Evolutionary conservation across 768 basidiomycete species (phyloP).

Genomic region (Lactarius hatsudake): DNA sequence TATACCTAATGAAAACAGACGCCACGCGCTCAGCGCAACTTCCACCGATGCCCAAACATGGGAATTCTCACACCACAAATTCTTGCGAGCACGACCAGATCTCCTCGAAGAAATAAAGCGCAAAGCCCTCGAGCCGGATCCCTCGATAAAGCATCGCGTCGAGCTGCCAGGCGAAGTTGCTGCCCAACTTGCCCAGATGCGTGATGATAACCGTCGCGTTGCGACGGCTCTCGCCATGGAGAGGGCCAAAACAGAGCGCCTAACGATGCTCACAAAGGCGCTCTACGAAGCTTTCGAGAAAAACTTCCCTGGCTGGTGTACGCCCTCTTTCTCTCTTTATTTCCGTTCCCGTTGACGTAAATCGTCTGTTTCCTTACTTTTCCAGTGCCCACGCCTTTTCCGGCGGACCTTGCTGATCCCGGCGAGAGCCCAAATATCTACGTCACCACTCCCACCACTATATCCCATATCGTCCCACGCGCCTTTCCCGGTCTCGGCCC

Average conservation of each 20-base stretch:
- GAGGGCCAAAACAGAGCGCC: conserved; percentile 57
- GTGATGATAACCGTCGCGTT: conserved; percentile 67
- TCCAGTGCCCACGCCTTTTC: conserved; percentile 37
- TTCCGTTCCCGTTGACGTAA: neutral
- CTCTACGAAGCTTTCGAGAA: conserved; percentile 63
- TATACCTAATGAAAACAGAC: conserved; percentile 43
- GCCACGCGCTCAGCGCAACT: conserved; percentile 78
- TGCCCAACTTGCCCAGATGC: conserved; percentile 63
- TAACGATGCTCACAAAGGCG: conserved; percentile 54
- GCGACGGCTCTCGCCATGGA: conserved; percentile 52
- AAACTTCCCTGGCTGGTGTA: conserved; percentile 53
- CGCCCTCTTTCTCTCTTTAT: conserved; percentile 30
- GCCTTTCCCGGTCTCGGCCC: conserved; percentile 40
- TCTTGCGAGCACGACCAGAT: conserved; percentile 76
- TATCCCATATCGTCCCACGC: conserved; percentile 35
- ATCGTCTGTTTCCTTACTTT: conserved; percentile 30
- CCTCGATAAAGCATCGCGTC: conserved; percentile 64
- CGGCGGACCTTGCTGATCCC: conserved; percentile 50
- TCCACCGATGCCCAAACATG: conserved; percentile 79
- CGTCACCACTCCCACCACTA: conserved; percentile 58
- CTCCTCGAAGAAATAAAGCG: conserved; percentile 84
- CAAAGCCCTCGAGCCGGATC: conserved; percentile 80
- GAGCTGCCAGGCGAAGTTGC: conserved; percentile 79
- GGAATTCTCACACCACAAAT: conserved; percentile 89
- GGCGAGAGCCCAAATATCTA: conserved; percentile 62